Base-by-base conservation (phyloP, 495 filamentous ascomycete species). In the Pyrenopolyporus hunteri region DNA sequence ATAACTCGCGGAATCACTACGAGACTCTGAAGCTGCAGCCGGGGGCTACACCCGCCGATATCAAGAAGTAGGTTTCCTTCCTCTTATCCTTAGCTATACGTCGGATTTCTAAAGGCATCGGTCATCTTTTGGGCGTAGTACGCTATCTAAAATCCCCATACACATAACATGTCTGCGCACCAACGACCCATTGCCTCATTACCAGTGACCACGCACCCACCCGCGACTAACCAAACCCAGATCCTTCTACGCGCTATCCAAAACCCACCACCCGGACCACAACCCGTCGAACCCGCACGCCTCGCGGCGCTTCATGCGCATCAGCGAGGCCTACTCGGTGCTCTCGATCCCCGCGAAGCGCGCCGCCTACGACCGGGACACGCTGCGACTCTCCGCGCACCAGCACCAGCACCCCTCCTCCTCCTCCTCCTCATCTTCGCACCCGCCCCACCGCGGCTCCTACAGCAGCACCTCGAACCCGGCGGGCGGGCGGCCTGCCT, bases 221-320 rank as follows among this genome's bases (percentile, higher is more conserved):
- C 32, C 9, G 49, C 73, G n/a, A n/a, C 29, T 47, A 31, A 37
- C 19, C 6, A 19, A n/a, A 11, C 6, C 14, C 56, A 89, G 88
- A 65, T 86, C 92, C 80, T 98, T 95, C 84, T 97, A 96, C 83
- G 67, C 79, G 63, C 89, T 98, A 71, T 96, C 92, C 74, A 94
- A 97, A 76, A 74, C 78, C 45, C 89, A 97, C 84, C 94, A 98
- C 79, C 94, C 94, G 10, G 94, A 98, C 83, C 87, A 83, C 74
- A 94, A 98, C 81, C 90, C 82, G 54, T 43, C 76, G 57, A 87
- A 96, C 76, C 87, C 89, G 1, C 71, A 79, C 58, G 90, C 94
- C 54, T 77, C 87, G 16, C 68, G 80, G 28, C 90, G 88, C 71
- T 98, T 98, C 83, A 84, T 93, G 75, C 78, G 82, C 57, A 89